Evolutionary conservation across 1,284 basidiomycete species (phyloP).

Genomic region (Heterobasidion annosum): DNA sequence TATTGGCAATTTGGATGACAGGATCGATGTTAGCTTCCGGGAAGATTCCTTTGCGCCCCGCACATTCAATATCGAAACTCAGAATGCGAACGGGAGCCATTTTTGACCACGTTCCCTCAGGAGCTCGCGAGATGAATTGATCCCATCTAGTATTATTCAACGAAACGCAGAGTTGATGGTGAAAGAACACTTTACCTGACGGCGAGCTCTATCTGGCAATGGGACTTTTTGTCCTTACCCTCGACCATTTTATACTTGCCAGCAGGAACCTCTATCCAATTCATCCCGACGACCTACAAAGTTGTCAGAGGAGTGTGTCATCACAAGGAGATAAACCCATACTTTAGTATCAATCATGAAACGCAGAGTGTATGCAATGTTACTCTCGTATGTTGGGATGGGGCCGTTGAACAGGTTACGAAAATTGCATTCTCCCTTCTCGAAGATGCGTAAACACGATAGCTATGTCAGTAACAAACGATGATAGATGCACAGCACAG

Average conservation of each 20-base stretch:
- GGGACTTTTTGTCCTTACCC: conserved; percentile 55
- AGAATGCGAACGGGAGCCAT: conserved; percentile 87
- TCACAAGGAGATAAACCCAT: conserved; percentile 3
- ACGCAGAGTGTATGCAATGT: conserved; percentile 79
- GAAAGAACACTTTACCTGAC: conserved; percentile 43
- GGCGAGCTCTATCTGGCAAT: conserved; percentile 81
- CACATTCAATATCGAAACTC: conserved; percentile 97
- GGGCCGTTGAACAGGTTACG: conserved; percentile 55
- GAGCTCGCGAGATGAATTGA: conserved; percentile 77
- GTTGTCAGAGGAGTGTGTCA: background rate
- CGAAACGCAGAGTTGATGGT: background rate
- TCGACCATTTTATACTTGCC: conserved; percentile 66
- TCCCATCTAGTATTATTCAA: conserved; percentile 53
- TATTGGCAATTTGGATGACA: conserved; percentile 95
- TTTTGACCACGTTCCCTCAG: conserved; percentile 85
- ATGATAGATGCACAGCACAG: background rate
- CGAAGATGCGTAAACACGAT: conserved; percentile 64
- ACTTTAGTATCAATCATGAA: conserved; percentile 97
- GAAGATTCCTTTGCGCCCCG: conserved; percentile 91
- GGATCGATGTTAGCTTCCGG: conserved; percentile 85
- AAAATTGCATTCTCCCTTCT: conserved; percentile 74
- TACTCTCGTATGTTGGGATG: conserved; percentile 80
- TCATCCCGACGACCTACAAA: conserved; percentile 86
- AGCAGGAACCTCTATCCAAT: conserved; percentile 88
- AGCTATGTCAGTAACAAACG: conserved; percentile 1